These are phyloP conservation scores for grape (Vitis vinifera) DNA, from an alignment of 164 flowering plant genomes.

Conservation along the genomic window DNA sequence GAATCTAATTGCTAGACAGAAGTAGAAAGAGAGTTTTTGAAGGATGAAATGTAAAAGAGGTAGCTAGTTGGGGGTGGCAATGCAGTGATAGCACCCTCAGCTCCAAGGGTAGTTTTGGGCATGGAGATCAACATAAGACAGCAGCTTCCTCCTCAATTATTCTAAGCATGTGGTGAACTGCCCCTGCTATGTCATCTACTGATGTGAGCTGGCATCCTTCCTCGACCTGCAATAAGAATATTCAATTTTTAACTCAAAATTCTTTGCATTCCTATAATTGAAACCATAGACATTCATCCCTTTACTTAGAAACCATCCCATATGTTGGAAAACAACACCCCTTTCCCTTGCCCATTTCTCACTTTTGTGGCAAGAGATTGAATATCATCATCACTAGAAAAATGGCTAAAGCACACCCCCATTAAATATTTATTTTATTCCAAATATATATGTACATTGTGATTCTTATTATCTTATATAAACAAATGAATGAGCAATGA, in stretches of 20 bases:
- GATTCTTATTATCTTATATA: no score
- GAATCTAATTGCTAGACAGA: background rate
- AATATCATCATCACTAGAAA: no score
- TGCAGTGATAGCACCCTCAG: constrained; percentile 6
- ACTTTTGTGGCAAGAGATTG: no score
- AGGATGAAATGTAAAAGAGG: background rate
- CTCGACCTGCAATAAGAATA: constrained; percentile 61
- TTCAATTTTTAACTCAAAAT: constrained; percentile 1
- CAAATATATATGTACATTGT: no score
- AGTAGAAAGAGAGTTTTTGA: no score
- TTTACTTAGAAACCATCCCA: background rate
- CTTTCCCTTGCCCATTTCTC: no score
- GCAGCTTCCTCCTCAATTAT: constrained; percentile 64
- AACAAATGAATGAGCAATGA: background rate
- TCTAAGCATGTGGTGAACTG: constrained; percentile 79
- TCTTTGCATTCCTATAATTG: background rate
- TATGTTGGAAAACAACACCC: no score
- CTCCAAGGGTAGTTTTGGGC: constrained; percentile 10
- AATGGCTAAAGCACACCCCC: no score
- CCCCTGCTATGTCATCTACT: constrained; percentile 81
- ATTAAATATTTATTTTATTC: no score
- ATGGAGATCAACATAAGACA: constrained; percentile 9
- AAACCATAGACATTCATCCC: background rate
- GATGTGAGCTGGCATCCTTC: constrained; percentile 76
- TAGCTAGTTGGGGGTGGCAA: background rate